A percentile compares a stretch with the other conserved stretches of the same genome.
phyloP scores from a whole-genome alignment of 2,329 filamentous ascomycete genomes.

The Colletotrichum falcatum region DNA sequence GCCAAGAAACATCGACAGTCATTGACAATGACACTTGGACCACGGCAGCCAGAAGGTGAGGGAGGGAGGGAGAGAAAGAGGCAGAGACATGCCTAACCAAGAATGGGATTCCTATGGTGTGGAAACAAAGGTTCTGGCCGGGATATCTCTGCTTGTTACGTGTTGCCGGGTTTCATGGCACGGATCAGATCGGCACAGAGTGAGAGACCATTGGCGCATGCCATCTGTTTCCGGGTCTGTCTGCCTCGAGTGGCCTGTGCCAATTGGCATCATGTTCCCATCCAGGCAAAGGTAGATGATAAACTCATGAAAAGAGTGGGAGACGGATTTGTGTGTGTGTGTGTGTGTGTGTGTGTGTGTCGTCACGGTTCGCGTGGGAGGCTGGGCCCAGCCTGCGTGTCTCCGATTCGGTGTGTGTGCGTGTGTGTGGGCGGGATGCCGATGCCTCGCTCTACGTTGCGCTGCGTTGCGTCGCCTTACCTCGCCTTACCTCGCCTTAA shows the following conservation, averaged over 20 bases:
- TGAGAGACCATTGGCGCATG: conserved; percentile 34
- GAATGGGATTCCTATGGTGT: conserved; percentile 24
- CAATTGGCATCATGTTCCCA: conserved; percentile 8
- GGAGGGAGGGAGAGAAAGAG: conserved; percentile 3
- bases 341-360: too few species aligned
- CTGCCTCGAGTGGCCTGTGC: conserved; percentile 26
- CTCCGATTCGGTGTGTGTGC: conserved; percentile 21
- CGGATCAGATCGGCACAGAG: conserved; percentile 26
- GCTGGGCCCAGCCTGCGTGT: conserved; percentile 34
- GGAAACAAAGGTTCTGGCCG: conserved; percentile 17
- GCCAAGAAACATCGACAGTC: conserved; percentile 33
- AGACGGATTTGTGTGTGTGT: conserved; percentile 1
- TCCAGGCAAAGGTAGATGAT: conserved; percentile 17
- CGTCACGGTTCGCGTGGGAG: conserved; percentile 39
- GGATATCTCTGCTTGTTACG: conserved; percentile 27
- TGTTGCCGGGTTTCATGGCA: conserved; percentile 39
- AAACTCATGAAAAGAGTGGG: conserved; percentile 4
- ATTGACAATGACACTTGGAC: conserved; percentile 17
- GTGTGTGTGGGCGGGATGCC: conserved; percentile 7
- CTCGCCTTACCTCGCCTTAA: background rate
- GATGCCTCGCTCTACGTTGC: background rate
- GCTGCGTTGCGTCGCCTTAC: conserved; percentile 14
- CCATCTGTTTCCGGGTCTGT: conserved; percentile 37
- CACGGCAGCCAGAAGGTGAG: background rate
- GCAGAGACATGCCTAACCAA: conserved; percentile 12